These are phyloP conservation scores for Balakata baccata DNA, from an alignment of 345 rosid genomes.

Conservation along the genomic window DNA sequence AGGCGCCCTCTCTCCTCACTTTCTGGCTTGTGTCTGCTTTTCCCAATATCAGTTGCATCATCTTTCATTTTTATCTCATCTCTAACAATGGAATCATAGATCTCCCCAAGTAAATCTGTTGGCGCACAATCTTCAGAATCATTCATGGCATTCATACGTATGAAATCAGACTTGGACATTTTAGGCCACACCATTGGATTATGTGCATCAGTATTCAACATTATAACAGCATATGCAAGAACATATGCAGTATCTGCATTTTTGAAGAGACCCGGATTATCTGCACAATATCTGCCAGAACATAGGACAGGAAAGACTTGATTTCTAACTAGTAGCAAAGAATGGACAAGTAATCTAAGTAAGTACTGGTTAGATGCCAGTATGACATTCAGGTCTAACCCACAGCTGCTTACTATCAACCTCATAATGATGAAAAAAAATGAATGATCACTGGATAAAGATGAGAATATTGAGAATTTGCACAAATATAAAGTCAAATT, in stretches of 20 bases:
- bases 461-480: not conserved
- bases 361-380: not conserved
- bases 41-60: conserved; percentile 53
- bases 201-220: conserved; percentile 97
- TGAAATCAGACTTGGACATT: conserved; percentile 92
- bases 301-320: not conserved
- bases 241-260: conserved; percentile 99
- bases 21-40: conserved; percentile 64
- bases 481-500: not conserved
- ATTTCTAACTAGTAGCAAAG: not conserved
- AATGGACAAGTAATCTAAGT: not conserved
- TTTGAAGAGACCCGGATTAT: conserved; percentile 88
- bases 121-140: conserved; percentile 82
- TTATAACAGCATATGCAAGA: conserved; percentile 98
- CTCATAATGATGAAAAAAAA: not conserved
- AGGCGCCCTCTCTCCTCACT: conserved; percentile 89
- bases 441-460: not conserved
- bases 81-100: conserved; percentile 88
- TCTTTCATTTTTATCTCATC: conserved; percentile 96
- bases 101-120: conserved; percentile 76
- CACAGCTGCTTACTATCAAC: conserved; percentile 1
- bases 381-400: not conserved
- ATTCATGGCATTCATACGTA: conserved; percentile 75
- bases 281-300: conserved; percentile 84
- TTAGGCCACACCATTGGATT: conserved; percentile 96